Evolutionary conservation across 495 filamentous ascomycete species (phyloP).

Genomic region (Podospora appendiculata): DNA sequence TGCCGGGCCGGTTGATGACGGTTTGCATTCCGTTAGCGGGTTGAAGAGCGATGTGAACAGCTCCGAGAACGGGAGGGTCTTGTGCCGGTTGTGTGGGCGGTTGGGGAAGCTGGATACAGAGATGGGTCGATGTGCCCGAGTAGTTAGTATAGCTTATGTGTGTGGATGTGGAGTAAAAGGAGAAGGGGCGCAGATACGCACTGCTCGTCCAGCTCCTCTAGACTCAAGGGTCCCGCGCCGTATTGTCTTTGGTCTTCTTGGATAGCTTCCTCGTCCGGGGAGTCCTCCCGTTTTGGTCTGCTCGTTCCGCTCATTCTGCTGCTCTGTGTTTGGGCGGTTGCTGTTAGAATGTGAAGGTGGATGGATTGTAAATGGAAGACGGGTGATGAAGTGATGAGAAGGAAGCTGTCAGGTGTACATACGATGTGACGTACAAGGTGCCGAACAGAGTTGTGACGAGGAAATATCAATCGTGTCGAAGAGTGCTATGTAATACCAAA

Average conservation of each 20-base stretch:
- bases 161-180: slow-evolving; percentile 3
- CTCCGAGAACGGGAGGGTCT: slow-evolving; percentile 76
- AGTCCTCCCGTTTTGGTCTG: slow-evolving; percentile 13
- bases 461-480: too few species aligned
- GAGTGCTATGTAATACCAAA: too few species aligned
- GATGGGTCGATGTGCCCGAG: too few species aligned
- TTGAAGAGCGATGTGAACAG: slow-evolving; percentile 76
- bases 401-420: too few species aligned
- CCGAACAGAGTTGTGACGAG: too few species aligned
- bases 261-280: slow-evolving; percentile 44
- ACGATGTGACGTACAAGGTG: too few species aligned
- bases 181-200: slow-evolving; percentile 28
- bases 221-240: slow-evolving; percentile 30
- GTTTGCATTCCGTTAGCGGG: slow-evolving; percentile 76
- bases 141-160: too few species aligned
- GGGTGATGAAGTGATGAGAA: too few species aligned
- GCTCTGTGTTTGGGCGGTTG: neutral
- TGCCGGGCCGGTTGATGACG: slow-evolving; percentile 52
- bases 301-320: slow-evolving; percentile 10
- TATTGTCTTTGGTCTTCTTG: slow-evolving; percentile 46
- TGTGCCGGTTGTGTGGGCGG: slow-evolving; percentile 69
- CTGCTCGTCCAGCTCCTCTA: slow-evolving; percentile 58
- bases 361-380: too few species aligned
- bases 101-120: slow-evolving; percentile 83
- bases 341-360: neutral